These are phyloP conservation scores for Leccinum subtestaceum DNA, from an alignment of 768 basidiomycete genomes.

Conservation along the genomic window DNA sequence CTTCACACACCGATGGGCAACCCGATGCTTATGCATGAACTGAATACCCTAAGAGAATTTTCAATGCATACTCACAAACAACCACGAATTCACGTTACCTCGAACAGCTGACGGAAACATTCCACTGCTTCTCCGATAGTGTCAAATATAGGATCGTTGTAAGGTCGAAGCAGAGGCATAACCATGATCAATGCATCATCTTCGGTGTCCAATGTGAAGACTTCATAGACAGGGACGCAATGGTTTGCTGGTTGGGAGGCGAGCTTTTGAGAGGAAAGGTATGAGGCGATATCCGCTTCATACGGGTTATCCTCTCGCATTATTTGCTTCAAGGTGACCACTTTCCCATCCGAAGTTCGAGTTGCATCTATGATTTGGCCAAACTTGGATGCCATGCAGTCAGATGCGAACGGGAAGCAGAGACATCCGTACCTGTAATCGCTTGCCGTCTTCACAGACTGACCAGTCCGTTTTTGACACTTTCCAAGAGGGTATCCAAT, in stretches of 20 bases:
- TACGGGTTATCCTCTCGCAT: too few relatives aligned
- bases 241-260: too few relatives aligned
- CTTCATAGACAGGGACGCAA: too few relatives aligned
- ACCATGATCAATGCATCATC: constrained; percentile 8
- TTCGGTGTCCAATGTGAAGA: too few relatives aligned
- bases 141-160: constrained; percentile 22
- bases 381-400: background rate
- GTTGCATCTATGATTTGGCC: background rate
- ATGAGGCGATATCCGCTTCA: too few relatives aligned
- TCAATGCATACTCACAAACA: too few relatives aligned
- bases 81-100: constrained; percentile 11
- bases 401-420: background rate
- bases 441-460: background rate
- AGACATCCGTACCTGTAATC: background rate
- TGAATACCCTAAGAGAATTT: too few relatives aligned
- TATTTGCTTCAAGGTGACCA: too few relatives aligned
- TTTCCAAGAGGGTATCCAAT: background rate
- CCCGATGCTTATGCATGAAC: too few relatives aligned
- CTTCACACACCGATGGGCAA: too few relatives aligned
- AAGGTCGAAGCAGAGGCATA: constrained; percentile 36
- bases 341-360: too few relatives aligned
- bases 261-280: too few relatives aligned
- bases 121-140: constrained; percentile 6
- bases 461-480: background rate
- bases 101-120: constrained; percentile 31